Evolutionary conservation across 192 early-diverging fungal species (phyloP).

Genomic region (Ambispora gerdemannii): DNA sequence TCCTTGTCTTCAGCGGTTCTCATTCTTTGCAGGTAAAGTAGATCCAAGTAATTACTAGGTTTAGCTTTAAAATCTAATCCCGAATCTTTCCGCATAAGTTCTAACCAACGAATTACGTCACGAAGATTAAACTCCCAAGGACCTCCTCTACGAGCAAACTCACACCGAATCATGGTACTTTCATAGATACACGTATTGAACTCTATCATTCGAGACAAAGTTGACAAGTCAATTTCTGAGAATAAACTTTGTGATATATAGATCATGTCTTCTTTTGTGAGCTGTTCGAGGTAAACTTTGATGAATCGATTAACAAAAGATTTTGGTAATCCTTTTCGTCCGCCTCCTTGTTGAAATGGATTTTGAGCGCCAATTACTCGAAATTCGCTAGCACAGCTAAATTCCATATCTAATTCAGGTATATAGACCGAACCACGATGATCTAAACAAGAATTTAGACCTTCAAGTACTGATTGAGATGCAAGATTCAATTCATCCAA

Average conservation of each 20-base stretch:
- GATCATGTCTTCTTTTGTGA: conserved; percentile 73
- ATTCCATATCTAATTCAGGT: conserved; percentile 89
- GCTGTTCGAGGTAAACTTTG: conserved; percentile 86
- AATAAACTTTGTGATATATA: conserved; percentile 66
- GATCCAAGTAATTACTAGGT: conserved; percentile 69
- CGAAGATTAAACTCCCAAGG: conserved; percentile 99
- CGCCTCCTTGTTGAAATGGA: conserved; percentile 94
- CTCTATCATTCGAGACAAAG: conserved; percentile 59
- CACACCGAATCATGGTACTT: conserved; percentile 73
- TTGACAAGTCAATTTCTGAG: conserved; percentile 48
- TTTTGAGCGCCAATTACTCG: conserved; percentile 97
- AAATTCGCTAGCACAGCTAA: conserved; percentile 77
- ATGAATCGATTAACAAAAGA: conserved; percentile 98
- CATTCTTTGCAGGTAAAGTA: conserved; percentile 90
- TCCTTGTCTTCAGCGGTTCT: conserved; percentile 73
- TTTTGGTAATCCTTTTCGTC: conserved; percentile 95
- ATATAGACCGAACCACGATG: conserved; percentile 95
- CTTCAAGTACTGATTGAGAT: conserved; percentile 97
- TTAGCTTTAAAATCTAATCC: conserved; percentile 42
- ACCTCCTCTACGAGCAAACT: conserved; percentile 69
- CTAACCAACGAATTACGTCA: conserved; percentile 94
- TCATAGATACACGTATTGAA: conserved; percentile 88
- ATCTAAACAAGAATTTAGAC: conserved; percentile 97
- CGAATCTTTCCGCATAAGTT: conserved; percentile 61
- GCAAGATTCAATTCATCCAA: conserved; percentile 98